Conservation (phyloP, 1,284 basidiomycete genomes). For the Leccinum huronense region DNA sequence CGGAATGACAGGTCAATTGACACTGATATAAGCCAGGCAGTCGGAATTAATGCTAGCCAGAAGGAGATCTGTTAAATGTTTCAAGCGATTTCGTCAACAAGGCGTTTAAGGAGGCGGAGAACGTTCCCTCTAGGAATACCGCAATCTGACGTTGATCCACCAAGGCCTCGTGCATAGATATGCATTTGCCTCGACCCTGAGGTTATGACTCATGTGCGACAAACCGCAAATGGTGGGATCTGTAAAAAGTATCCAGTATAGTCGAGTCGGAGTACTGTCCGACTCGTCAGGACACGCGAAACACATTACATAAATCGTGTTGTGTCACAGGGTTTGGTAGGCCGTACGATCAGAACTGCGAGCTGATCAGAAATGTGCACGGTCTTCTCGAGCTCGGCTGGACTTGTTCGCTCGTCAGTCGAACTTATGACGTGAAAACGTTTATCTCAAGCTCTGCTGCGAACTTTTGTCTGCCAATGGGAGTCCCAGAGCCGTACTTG, state of each 20-base stretch:
- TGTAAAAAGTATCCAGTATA: not conserved
- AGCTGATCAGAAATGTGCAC: not conserved
- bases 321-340: not conserved
- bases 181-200: not conserved
- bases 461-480: not conserved
- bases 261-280: no score
- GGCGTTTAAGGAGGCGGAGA: not conserved
- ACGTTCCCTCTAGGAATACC: not conserved
- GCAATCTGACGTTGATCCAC: not conserved
- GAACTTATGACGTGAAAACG: not conserved
- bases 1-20: not conserved
- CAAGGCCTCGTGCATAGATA: not conserved
- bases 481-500: not conserved
- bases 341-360: not conserved
- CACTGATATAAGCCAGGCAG: slow-evolving; percentile 15
- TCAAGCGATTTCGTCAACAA: slow-evolving; percentile 3
- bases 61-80: slow-evolving; percentile 8
- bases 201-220: not conserved
- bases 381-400: not conserved
- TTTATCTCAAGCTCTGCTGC: not conserved
- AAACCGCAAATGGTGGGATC: not conserved
- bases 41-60: slow-evolving; percentile 13
- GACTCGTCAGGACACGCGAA: not conserved
- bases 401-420: not conserved
- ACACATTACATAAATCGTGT: not conserved